Percentiles rank a stretch among this genome's conserved stretches.
phyloP scores from a whole-genome alignment of 2,329 filamentous ascomycete genomes.

The Fusarium staphyleae region DNA sequence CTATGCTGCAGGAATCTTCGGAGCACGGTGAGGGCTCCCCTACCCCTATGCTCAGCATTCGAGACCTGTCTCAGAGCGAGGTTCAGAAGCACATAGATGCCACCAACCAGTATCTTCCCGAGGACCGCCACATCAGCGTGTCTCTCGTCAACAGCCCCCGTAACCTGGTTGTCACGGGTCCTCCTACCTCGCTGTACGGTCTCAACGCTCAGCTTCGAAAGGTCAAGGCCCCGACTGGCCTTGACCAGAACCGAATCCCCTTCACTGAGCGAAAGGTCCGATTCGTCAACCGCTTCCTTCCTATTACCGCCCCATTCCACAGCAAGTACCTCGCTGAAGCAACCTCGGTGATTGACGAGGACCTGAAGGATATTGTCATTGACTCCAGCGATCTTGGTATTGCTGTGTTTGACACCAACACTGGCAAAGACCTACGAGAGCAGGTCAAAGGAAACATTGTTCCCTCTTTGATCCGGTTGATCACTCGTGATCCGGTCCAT shows the following conservation, averaged over 20 bases:
- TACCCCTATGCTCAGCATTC: conserved; percentile 97
- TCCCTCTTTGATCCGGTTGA: conserved; percentile 86
- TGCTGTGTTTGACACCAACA: conserved; percentile 89
- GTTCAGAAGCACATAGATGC: conserved; percentile 97
- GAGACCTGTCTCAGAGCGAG: conserved; percentile 84
- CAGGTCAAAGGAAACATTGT: conserved; percentile 80
- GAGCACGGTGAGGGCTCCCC: conserved; percentile 95
- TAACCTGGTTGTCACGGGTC: conserved; percentile 96
- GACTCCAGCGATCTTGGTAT: conserved; percentile 77
- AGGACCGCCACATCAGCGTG: conserved; percentile 91
- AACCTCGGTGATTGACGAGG: conserved; percentile 81
- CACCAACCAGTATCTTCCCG: conserved; percentile 93
- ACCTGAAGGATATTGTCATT: conserved; percentile 83
- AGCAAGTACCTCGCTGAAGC: conserved; percentile 90
- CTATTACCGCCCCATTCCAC: conserved; percentile 98
- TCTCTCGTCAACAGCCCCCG: conserved; percentile 96
- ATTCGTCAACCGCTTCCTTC: conserved; percentile 95
- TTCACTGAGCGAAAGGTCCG: conserved; percentile 96
- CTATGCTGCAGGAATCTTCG: conserved; percentile 88
- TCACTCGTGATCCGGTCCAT: conserved; percentile 91
- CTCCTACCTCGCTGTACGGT: conserved; percentile 94
- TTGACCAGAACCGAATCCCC: conserved; percentile 93
- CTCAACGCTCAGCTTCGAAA: conserved; percentile 94
- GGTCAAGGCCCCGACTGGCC: conserved; percentile 95
- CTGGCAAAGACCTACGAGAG: conserved; percentile 80